Percentiles rank a stretch among this genome's conserved stretches.
These are phyloP conservation scores for Saccharomycopsis guyanensis DNA, from an alignment of 805 yeast species.

Conservation along the genomic window DNA sequence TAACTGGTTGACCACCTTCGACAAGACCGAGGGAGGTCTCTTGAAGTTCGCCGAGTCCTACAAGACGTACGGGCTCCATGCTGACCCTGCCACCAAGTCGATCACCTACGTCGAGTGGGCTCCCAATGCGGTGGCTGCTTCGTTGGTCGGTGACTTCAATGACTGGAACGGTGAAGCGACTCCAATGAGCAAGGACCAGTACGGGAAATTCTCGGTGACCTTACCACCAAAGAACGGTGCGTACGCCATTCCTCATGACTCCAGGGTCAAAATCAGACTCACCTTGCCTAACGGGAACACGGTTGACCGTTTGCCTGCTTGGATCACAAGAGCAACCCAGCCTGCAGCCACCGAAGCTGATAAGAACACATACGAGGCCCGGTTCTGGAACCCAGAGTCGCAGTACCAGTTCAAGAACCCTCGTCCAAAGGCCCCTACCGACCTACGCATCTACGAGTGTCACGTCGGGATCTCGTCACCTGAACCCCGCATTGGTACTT, in stretches of 20 bases:
- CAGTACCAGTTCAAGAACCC: conserved; percentile 52
- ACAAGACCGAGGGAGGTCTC: conserved; percentile 56
- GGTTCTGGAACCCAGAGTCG: conserved; percentile 82
- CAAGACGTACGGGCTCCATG: conserved; percentile 69
- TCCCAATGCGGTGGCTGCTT: conserved; percentile 73
- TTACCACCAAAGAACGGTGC: conserved; percentile 43
- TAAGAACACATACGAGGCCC: conserved; percentile 57
- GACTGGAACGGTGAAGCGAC: conserved; percentile 60
- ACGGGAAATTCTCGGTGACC: conserved; percentile 59
- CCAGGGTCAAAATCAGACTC: conserved; percentile 67
- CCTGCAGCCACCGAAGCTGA: conserved; percentile 37
- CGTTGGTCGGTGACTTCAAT: conserved; percentile 89
- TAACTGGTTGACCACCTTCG: conserved; percentile 51
- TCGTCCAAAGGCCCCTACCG: conserved; percentile 48
- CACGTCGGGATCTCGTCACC: conserved; percentile 93
- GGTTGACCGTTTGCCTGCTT: conserved; percentile 81
- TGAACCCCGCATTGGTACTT: conserved; percentile 77
- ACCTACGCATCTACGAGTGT: conserved; percentile 83
- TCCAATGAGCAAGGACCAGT: conserved; percentile 51
- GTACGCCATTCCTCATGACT: conserved; percentile 72
- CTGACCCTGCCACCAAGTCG: conserved; percentile 40
- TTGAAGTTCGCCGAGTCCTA: conserved; percentile 70
- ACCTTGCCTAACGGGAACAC: conserved; percentile 54
- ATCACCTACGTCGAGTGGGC: conserved; percentile 78
- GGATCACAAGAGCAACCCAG: conserved; percentile 78